phyloP scores from a whole-genome alignment of 805 yeast species.

The Yarrowia yakushimensis region DNA sequence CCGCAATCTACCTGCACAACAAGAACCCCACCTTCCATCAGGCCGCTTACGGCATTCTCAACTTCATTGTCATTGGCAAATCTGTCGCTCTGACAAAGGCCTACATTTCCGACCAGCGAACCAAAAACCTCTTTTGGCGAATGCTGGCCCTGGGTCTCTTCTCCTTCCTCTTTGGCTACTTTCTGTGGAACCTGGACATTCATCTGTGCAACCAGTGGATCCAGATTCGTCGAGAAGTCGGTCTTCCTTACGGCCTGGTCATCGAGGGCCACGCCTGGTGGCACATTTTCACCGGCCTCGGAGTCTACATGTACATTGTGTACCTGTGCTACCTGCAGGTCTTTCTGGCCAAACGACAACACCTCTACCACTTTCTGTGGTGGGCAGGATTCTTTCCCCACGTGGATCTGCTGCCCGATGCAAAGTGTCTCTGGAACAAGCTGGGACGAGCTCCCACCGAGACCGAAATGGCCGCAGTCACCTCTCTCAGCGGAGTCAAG shows the following conservation, averaged over 20 bases:
- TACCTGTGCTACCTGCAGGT: constrained; percentile 73
- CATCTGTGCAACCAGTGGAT: constrained; percentile 66
- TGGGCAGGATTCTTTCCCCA: constrained; percentile 54
- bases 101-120: constrained; percentile 50
- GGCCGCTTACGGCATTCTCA: constrained; percentile 73
- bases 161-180: constrained; percentile 68
- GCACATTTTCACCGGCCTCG: constrained; percentile 66
- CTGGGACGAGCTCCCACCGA: constrained; percentile 23
- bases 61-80: constrained; percentile 64
- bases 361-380: constrained; percentile 57
- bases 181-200: constrained; percentile 86
- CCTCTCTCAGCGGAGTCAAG: background rate
- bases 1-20: constrained; percentile 65
- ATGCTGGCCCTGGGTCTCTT: constrained; percentile 59
- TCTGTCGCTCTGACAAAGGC: constrained; percentile 50
- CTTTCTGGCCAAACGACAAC: constrained; percentile 56
- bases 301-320: constrained; percentile 80
- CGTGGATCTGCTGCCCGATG: constrained; percentile 33
- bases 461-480: constrained; percentile 10
- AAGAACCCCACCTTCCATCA: constrained; percentile 89
- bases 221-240: constrained; percentile 56
- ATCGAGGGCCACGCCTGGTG: constrained; percentile 97
- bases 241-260: constrained; percentile 81
- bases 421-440: constrained; percentile 18
- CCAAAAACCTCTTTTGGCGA: constrained; percentile 48